Percentiles rank a stretch among this genome's conserved stretches.
These are phyloP conservation scores for Tilletia setariae DNA, from an alignment of 1,284 basidiomycete species.

Conservation along the genomic window DNA sequence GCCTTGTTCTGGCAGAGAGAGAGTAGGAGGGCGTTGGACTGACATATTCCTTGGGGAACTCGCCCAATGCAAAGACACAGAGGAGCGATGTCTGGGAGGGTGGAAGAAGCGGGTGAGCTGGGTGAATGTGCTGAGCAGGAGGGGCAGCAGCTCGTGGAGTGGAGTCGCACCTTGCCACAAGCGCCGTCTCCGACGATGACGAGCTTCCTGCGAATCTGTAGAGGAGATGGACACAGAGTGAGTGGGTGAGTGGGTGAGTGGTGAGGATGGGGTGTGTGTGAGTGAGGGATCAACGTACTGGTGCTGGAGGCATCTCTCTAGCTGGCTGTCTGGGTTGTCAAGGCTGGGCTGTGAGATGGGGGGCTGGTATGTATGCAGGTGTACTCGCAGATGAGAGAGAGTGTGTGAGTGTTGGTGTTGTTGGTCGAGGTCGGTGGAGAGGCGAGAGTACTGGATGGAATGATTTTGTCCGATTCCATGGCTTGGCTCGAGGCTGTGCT, in stretches of 20 bases:
- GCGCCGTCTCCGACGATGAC: slow-evolving; percentile 53
- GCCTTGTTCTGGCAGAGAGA: not conserved
- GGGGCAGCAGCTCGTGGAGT: not conserved
- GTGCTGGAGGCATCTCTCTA: not conserved
- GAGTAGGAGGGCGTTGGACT: slow-evolving; percentile 32
- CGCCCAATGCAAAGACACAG: slow-evolving; percentile 78
- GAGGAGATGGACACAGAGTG: not conserved
- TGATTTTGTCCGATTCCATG: no score
- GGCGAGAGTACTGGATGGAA: no score
- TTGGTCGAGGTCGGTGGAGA: no score
- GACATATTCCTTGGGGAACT: slow-evolving; percentile 93
- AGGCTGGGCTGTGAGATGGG: not conserved
- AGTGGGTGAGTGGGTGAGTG: no score
- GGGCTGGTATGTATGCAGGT: no score
- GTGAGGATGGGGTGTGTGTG: not conserved
- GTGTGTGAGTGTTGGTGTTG: no score
- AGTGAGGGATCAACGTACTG: not conserved
- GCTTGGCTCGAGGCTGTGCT: no score
- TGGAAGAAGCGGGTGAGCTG: not conserved
- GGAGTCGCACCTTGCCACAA: slow-evolving; percentile 7
- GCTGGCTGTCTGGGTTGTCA: not conserved
- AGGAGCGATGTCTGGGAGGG: slow-evolving; percentile 12
- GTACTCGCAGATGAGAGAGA: no score
- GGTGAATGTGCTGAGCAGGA: not conserved
- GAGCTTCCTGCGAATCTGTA: slow-evolving; percentile 15